Evolutionary conservation across 169 alveolate species (phyloP).

Genomic region (Perkinsus olseni): DNA sequence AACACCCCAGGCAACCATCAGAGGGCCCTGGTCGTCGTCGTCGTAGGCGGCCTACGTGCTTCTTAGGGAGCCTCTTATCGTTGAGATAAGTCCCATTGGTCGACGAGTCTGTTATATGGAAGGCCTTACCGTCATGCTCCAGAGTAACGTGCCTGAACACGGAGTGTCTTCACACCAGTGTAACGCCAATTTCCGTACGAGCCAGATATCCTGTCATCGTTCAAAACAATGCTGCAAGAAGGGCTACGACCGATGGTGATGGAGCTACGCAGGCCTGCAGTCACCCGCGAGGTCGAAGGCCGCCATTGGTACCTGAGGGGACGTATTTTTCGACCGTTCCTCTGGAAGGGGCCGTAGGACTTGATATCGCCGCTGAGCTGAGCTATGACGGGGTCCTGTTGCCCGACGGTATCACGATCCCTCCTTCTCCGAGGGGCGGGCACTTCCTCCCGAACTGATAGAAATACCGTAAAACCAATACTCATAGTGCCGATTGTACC

Average conservation of each 20-base stretch:
- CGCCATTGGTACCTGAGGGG: neutral
- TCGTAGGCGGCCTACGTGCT: neutral
- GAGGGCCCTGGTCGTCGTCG: too few species aligned
- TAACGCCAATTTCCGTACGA: neutral
- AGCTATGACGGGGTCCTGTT: neutral
- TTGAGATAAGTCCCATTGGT: neutral
- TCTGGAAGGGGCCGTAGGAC: neutral
- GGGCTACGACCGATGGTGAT: neutral
- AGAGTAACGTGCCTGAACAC: neutral
- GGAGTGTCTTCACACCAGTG: neutral
- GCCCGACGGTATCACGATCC: neutral
- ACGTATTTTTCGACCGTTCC: neutral
- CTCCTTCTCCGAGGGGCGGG: neutral
- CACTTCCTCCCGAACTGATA: neutral
- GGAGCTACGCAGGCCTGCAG: neutral
- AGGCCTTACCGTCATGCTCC: neutral
- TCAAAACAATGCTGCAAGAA: neutral
- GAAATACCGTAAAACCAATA: neutral
- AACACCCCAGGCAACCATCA: too few species aligned
- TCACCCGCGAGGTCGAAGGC: neutral
- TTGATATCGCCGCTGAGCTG: neutral
- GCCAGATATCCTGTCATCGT: neutral
- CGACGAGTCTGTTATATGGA: neutral
- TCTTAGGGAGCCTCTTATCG: neutral
- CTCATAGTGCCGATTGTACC: neutral